Percentiles rank a stretch among this genome's conserved stretches.
These are phyloP conservation scores for Canariomyces notabilis DNA, from an alignment of 2,329 filamentous ascomycete genomes.

Conservation along the genomic window DNA sequence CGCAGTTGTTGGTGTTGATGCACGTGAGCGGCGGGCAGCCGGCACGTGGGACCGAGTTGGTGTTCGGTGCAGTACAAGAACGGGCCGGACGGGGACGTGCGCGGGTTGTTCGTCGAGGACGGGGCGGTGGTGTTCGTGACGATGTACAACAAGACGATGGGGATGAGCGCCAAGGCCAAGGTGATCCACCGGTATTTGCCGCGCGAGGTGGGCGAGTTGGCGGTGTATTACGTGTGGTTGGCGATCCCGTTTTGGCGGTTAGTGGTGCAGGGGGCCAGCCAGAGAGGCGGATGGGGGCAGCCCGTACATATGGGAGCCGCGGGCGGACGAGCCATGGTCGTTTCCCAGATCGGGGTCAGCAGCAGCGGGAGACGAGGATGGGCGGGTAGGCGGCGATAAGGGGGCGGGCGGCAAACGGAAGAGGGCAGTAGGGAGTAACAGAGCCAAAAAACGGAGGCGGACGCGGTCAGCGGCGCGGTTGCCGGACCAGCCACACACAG, in stretches of 20 bases:
- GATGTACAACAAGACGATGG: conserved; percentile 25
- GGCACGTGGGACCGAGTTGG: conserved; percentile 4
- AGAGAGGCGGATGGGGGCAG: conserved; percentile 4
- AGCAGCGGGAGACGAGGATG: too few relatives aligned
- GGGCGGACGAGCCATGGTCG: neutral
- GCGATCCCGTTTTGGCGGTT: conserved; percentile 19
- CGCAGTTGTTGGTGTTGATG: conserved; percentile 8
- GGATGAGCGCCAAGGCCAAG: conserved; percentile 22
- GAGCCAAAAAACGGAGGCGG: neutral
- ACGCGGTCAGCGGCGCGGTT: neutral
- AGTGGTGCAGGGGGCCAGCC: neutral
- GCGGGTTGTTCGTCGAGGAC: conserved; percentile 4
- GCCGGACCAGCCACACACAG: too few relatives aligned
- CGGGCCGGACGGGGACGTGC: neutral
- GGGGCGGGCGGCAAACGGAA: neutral
- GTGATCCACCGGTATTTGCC: conserved; percentile 27
- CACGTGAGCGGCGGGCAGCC: conserved; percentile 5
- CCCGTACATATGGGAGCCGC: conserved; percentile 8
- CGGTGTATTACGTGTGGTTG: conserved; percentile 27
- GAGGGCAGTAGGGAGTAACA: neutral
- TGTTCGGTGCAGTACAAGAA: conserved; percentile 4
- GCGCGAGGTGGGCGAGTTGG: conserved; percentile 23
- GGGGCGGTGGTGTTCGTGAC: conserved; percentile 19
- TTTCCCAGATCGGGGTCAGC: too few relatives aligned
- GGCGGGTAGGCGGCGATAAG: neutral